Evolutionary conservation across 495 filamentous ascomycete species (phyloP), one percentile per base, ranked within the genome.

Genomic region (Xylaria bambusicola): DNA sequence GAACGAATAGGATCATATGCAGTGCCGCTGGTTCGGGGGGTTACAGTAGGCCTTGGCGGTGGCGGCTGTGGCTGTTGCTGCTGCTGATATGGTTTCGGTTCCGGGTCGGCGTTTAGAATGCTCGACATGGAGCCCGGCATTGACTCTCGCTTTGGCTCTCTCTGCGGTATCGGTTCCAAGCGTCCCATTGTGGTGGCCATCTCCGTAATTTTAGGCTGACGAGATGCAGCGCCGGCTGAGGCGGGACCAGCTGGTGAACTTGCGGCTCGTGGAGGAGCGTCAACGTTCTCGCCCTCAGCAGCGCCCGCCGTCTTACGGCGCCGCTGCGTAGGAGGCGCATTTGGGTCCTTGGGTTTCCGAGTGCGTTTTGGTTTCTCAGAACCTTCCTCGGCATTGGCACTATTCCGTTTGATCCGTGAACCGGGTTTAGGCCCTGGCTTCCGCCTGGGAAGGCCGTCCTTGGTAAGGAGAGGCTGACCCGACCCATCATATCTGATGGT

Each of bases 1-100:
- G 85, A 88, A 44, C 92, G 83, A 65, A 97, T 88, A 1, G 92
- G 92, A 72, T 97, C 92, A 67, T 91, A 97, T 62, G 88, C 88
- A 63, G 90, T 89, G 44, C 91, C 87, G 65, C 88, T 91, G 0
- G 87, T 80, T 3, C 80, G 74, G 23, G 77, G 76, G 13, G 80
- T 73, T 17, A 74, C 68, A 24, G 69, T 73, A 21, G 76, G 71
- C 6, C 70, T 73, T 12, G 70, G 29, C 20, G 63, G 64, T 9
- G 67, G 66, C 51, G 67, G 71, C 38, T 60, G 63, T 24, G 46
- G 50, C 50, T 64, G 62, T 5, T 66, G 51, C 17, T 50, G 48
- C n/a, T 62, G 66, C 26, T 52, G 38, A 47, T 62, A 69, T 50
- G 56, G 53, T 36, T 67, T 62, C 15, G 75, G 74, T 48, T 73